phyloP scores from a whole-genome alignment of 108 stramenopile genomes.

The Thalassiosira profunda region DNA sequence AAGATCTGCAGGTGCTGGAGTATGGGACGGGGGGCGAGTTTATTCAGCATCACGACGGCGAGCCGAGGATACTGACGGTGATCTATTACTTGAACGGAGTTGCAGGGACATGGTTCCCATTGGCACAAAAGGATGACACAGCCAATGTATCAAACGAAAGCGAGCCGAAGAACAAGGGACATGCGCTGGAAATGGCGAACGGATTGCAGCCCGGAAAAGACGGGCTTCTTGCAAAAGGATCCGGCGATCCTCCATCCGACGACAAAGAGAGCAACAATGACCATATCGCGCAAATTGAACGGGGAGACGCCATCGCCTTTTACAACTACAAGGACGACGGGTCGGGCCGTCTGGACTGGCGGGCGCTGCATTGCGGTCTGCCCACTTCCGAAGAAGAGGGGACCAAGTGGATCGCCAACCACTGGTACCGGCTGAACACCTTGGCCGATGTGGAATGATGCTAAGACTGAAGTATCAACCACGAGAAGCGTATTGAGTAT shows the following conservation, averaged over 20 bases:
- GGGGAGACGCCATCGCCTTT: conserved; percentile 69
- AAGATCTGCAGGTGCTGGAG: conserved; percentile 59
- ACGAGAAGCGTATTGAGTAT: no score
- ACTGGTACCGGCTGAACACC: conserved; percentile 47
- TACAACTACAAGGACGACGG: conserved; percentile 54
- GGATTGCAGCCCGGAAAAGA: conserved; percentile 12
- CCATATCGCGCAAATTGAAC: conserved; percentile 12
- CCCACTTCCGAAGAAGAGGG: conserved; percentile 30
- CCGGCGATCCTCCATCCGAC: no score
- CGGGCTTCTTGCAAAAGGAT: conserved; percentile 7
- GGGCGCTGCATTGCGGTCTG: conserved; percentile 55
- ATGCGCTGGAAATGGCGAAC: conserved; percentile 9
- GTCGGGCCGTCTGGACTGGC: conserved; percentile 46
- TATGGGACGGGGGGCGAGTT: conserved; percentile 58
- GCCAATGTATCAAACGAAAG: no score
- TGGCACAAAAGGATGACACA: conserved; percentile 32
- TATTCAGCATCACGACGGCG: conserved; percentile 61
- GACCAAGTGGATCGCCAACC: conserved; percentile 65
- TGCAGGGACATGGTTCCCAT: conserved; percentile 71
- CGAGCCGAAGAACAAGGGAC: background rate
- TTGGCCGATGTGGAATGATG: conserved; percentile 4
- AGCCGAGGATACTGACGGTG: conserved; percentile 48
- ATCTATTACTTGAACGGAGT: conserved; percentile 75
- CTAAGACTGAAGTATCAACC: background rate
- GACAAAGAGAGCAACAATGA: conserved; percentile 9